These are phyloP conservation scores for Colletotrichum karsti DNA, from an alignment of 2,329 filamentous ascomycete species.

Conservation along the genomic window DNA sequence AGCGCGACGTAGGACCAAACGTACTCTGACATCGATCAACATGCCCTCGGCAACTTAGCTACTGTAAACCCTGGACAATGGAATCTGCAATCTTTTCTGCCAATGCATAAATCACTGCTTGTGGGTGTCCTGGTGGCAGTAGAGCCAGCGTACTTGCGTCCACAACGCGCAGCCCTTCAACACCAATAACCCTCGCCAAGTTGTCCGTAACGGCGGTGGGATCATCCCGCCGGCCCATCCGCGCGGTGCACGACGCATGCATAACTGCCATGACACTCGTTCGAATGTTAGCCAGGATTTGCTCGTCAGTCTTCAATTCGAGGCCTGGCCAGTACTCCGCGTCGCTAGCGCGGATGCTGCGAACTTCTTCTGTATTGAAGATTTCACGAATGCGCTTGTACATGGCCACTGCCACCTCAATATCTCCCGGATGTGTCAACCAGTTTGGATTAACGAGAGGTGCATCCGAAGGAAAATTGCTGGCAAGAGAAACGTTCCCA, in stretches of 20 bases:
- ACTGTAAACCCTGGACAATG: slow-evolving; percentile 13
- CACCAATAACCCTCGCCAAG: not conserved
- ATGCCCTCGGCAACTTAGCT: no score
- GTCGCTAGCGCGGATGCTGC: slow-evolving; percentile 43
- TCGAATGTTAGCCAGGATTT: slow-evolving; percentile 40
- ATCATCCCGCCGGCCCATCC: not conserved
- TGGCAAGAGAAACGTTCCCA: slow-evolving; percentile 38
- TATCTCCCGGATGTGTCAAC: slow-evolving; percentile 50
- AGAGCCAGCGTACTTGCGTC: slow-evolving; percentile 8
- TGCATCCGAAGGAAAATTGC: not conserved
- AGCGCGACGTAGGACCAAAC: no score
- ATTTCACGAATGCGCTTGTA: slow-evolving; percentile 52
- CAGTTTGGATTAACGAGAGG: slow-evolving; percentile 57
- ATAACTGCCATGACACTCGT: slow-evolving; percentile 8
- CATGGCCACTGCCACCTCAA: slow-evolving; percentile 50
- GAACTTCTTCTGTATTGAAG: slow-evolving; percentile 37
- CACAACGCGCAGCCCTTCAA: not conserved
- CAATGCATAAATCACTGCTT: slow-evolving; percentile 33
- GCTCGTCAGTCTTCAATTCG: slow-evolving; percentile 46
- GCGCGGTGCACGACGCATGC: slow-evolving; percentile 13
- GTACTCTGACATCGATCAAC: no score
- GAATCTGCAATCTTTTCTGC: slow-evolving; percentile 37
- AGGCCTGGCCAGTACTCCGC: slow-evolving; percentile 41
- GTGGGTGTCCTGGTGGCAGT: slow-evolving; percentile 31
- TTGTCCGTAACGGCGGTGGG: not conserved